Evolutionary conservation across 257 asterid species (phyloP).

Genomic region (Lycium barbarum): DNA sequence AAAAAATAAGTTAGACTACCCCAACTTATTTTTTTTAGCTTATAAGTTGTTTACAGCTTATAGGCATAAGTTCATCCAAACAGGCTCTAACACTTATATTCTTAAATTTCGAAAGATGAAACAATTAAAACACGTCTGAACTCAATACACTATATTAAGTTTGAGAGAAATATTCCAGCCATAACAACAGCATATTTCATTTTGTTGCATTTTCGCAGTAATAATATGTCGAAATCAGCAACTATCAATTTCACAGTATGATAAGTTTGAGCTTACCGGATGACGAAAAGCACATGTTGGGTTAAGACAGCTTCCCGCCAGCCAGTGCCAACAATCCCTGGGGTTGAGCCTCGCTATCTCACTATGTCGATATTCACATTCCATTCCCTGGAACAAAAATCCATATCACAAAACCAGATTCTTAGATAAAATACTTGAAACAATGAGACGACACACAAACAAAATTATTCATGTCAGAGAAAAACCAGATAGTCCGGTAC

Average conservation of each 20-base stretch:
- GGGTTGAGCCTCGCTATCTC: constrained; percentile 57
- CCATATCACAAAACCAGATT: constrained; percentile 3
- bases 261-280: constrained; percentile 43
- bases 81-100: neutral
- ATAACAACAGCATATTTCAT: neutral
- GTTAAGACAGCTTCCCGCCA: constrained; percentile 46
- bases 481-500: neutral
- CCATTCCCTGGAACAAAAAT: constrained; percentile 45
- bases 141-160: neutral
- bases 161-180: neutral
- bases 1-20: too few relatives aligned
- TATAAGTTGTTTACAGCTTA: too few relatives aligned
- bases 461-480: neutral
- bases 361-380: constrained; percentile 55
- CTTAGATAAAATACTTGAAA: neutral
- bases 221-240: neutral
- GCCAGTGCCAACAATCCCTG: constrained; percentile 56
- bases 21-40: too few relatives aligned
- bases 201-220: neutral
- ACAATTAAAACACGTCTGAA: neutral
- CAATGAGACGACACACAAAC: neutral
- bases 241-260: neutral
- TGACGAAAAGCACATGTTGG: constrained; percentile 54
- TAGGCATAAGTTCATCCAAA: too few relatives aligned
- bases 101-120: neutral